A percentile compares a stretch with the other conserved stretches of the same genome.
Evolutionary conservation across 2,329 filamentous ascomycete species (phyloP).

Genomic region (Ophiocordyceps camponoti-leonardi): DNA sequence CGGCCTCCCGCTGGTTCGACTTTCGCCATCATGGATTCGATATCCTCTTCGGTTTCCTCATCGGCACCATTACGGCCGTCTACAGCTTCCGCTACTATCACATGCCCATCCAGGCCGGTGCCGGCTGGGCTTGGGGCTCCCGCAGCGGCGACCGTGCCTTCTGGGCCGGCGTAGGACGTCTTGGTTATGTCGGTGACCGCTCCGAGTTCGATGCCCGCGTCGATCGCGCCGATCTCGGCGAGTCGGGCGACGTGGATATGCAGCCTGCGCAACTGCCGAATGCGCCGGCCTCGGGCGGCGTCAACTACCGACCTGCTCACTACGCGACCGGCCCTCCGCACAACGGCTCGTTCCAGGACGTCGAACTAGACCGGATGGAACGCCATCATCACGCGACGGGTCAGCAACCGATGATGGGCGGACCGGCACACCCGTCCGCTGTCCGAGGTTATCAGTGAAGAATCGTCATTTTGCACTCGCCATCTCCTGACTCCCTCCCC

Average conservation of each 20-base stretch:
- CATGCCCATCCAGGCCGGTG: constrained; percentile 53
- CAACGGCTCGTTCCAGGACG: constrained; percentile 11
- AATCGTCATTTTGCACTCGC: too few species aligned
- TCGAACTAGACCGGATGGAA: constrained; percentile 12
- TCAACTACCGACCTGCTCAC: constrained; percentile 4
- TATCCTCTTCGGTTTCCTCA: constrained; percentile 66
- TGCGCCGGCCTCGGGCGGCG: not conserved
- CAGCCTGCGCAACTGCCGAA: not conserved
- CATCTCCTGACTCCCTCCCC: too few species aligned
- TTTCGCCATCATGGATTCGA: constrained; percentile 89
- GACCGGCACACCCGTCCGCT: not conserved
- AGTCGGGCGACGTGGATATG: constrained; percentile 9
- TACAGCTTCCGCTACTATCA: constrained; percentile 79
- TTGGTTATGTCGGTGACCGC: constrained; percentile 33
- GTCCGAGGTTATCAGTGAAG: not conserved
- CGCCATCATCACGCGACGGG: not conserved
- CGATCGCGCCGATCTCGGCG: constrained; percentile 8
- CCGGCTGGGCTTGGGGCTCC: constrained; percentile 81
- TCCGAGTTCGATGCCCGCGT: constrained; percentile 8
- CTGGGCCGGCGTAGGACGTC: constrained; percentile 53
- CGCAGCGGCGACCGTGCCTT: constrained; percentile 58
- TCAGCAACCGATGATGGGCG: not conserved
- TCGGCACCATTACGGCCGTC: constrained; percentile 55
- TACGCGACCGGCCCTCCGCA: constrained; percentile 1
- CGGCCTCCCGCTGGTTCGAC: constrained; percentile 74